A percentile compares a stretch with the other conserved stretches of the same genome.
These are phyloP conservation scores for Candida bentonensis DNA, from an alignment of 805 yeast species.

Conservation along the genomic window DNA sequence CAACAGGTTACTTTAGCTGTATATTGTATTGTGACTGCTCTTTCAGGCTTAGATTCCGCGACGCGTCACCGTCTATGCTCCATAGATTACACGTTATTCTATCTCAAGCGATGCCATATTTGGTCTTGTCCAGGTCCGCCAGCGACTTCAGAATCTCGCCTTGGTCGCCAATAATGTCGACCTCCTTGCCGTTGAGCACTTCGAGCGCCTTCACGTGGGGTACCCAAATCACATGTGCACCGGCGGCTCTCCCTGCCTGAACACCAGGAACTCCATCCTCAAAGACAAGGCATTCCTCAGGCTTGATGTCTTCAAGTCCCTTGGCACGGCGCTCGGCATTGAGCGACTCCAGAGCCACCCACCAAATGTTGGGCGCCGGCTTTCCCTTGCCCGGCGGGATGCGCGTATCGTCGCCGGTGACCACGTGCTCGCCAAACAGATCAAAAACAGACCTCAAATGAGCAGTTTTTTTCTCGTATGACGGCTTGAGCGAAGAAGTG, in stretches of 20 bases:
- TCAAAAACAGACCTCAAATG: constrained; percentile 54
- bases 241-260: constrained; percentile 66
- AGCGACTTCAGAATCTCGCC: constrained; percentile 46
- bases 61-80: no score
- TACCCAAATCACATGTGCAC: constrained; percentile 84
- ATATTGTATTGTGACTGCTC: no score
- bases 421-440: constrained; percentile 50
- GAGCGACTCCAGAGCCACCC: constrained; percentile 55
- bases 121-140: constrained; percentile 34
- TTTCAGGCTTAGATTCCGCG: no score
- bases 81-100: no score
- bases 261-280: constrained; percentile 97
- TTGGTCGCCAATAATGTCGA: constrained; percentile 31
- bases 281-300: constrained; percentile 75
- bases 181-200: constrained; percentile 37
- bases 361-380: constrained; percentile 91
- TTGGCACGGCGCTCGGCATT: constrained; percentile 37
- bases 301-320: constrained; percentile 35
- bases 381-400: constrained; percentile 81
- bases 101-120: constrained; percentile 21
- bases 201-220: constrained; percentile 67
- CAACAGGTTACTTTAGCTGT: no score
- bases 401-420: constrained; percentile 81
- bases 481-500: constrained; percentile 58
- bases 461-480: constrained; percentile 56